Evolutionary conservation across 1,139 yeast genomes (phyloP).

Genomic region (Debaryomyces coudertii): DNA sequence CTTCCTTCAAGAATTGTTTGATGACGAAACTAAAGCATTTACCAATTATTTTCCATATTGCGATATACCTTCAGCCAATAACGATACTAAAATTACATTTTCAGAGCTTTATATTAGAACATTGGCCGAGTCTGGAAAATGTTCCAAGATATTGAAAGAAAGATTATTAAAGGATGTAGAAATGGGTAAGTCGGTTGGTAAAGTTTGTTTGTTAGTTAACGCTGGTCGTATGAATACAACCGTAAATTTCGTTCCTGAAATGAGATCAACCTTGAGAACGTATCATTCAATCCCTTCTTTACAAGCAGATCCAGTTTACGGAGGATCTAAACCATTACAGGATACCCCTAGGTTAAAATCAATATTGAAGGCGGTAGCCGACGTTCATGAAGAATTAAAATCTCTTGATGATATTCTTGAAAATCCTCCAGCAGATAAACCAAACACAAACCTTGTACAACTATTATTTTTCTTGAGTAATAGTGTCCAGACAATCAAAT

Average conservation of each 20-base stretch:
- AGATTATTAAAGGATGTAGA: slow-evolving; percentile 65
- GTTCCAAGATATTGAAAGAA: slow-evolving; percentile 81
- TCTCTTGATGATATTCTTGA: slow-evolving; percentile 52
- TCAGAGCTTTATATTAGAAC: slow-evolving; percentile 85
- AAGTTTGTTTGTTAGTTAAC: slow-evolving; percentile 85
- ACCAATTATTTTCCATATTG: slow-evolving; percentile 55
- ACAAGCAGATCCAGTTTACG: slow-evolving; percentile 63
- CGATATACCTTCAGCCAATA: slow-evolving; percentile 37
- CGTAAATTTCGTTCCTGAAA: slow-evolving; percentile 92
- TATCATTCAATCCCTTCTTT: slow-evolving; percentile 91
- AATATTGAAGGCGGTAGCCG: slow-evolving; percentile 77
- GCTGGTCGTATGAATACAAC: slow-evolving; percentile 95
- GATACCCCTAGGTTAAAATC: slow-evolving; percentile 94
- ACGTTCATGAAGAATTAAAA: slow-evolving; percentile 44
- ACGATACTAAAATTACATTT: slow-evolving; percentile 64
- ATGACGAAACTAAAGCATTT: slow-evolving; percentile 67
- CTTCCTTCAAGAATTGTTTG: slow-evolving; percentile 66
- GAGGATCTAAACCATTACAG: slow-evolving; percentile 73
- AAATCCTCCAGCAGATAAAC: slow-evolving; percentile 38
- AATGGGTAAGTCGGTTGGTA: slow-evolving; percentile 72
- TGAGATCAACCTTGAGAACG: slow-evolving; percentile 90
- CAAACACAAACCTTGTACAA: slow-evolving; percentile 65
- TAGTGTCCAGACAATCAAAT: slow-evolving; percentile 53
- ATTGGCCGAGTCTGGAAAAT: slow-evolving; percentile 79
- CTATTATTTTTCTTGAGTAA: slow-evolving; percentile 75